These are phyloP conservation scores for Agaricus blazei DNA, from an alignment of 768 basidiomycete species.

Conservation along the genomic window DNA sequence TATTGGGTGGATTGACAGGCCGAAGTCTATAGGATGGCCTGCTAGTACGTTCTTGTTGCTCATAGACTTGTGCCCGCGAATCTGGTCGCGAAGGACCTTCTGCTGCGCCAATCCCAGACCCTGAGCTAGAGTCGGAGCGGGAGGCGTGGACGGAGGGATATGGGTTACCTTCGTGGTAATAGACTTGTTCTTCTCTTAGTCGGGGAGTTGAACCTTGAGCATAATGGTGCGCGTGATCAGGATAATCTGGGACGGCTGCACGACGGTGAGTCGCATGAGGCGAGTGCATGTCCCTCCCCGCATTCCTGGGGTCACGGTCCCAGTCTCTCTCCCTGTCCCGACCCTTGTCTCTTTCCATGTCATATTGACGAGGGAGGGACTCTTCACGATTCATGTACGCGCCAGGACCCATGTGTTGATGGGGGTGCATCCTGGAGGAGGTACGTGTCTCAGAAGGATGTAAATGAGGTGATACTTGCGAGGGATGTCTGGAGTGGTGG, in stretches of 20 bases:
- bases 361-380: constrained; percentile 42
- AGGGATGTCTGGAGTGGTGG: constrained; percentile 12
- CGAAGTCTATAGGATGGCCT: constrained; percentile 47
- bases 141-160: constrained; percentile 34
- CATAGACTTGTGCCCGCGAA: constrained; percentile 44
- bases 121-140: constrained; percentile 45
- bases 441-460: constrained; percentile 14
- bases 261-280: constrained; percentile 36
- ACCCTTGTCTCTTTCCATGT: constrained; percentile 35
- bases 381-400: constrained; percentile 52
- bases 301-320: constrained; percentile 17
- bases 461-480: constrained; percentile 25
- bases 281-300: constrained; percentile 29
- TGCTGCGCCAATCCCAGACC: constrained; percentile 34
- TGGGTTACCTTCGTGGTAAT: constrained; percentile 27
- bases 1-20: constrained; percentile 35
- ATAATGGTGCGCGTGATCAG: constrained; percentile 21
- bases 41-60: constrained; percentile 30
- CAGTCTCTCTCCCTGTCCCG: constrained; percentile 26
- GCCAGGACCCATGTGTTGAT: constrained; percentile 64
- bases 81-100: constrained; percentile 50
- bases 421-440: constrained; percentile 47
- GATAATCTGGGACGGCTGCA: constrained; percentile 20
- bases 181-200: constrained; percentile 32
- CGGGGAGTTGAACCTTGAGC: constrained; percentile 13